Percentiles rank a stretch among this genome's conserved stretches.
Evolutionary conservation across 148 eudicot species (phyloP).

Genomic region (Camellia granthamiana): DNA sequence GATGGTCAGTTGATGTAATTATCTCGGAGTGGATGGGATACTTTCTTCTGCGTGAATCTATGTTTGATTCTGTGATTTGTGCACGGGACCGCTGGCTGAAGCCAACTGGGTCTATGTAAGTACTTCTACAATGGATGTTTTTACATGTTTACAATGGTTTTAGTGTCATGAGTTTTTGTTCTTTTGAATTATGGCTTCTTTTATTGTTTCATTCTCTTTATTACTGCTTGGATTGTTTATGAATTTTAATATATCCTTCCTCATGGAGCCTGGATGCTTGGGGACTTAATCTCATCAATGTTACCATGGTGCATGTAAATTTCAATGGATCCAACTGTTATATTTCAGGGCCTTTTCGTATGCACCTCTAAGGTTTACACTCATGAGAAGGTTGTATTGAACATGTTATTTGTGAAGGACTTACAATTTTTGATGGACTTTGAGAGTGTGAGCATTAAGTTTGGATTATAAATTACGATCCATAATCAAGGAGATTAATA

Average conservation of each 20-base stretch:
- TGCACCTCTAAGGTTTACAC: not conserved
- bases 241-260: not conserved
- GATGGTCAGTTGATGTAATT: constrained; percentile 82
- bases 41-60: constrained; percentile 96
- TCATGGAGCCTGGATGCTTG: not conserved
- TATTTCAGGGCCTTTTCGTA: not conserved
- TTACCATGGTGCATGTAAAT: not conserved
- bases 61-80: constrained; percentile 95
- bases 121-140: constrained; percentile 12
- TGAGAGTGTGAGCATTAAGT: not conserved
- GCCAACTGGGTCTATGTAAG: constrained; percentile 92
- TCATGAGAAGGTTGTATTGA: not conserved
- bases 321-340: too few species aligned
- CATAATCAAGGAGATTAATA: not conserved
- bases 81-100: constrained; percentile 98
- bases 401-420: not conserved
- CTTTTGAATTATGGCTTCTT: not conserved
- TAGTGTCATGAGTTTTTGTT: not conserved
- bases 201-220: not conserved
- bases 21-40: constrained; percentile 99
- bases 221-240: not conserved
- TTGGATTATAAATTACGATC: not conserved
- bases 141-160: not conserved
- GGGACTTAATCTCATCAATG: not conserved
- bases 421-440: not conserved